Conservation (phyloP, 148 eudicot genomes). For the Diospyros lotus region DNA sequence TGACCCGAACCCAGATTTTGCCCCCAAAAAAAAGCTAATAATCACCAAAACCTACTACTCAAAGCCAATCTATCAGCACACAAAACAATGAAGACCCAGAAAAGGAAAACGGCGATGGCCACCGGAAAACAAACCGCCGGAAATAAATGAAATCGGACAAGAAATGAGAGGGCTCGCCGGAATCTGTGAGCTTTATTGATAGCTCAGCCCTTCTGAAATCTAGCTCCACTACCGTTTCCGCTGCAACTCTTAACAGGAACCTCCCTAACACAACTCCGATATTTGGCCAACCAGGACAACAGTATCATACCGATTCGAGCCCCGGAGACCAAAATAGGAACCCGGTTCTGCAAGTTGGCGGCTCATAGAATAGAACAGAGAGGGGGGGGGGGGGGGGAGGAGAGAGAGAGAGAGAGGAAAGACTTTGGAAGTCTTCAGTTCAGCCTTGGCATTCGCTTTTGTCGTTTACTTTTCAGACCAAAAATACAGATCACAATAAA, state of each 20-base stretch:
- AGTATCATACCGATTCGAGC: not conserved
- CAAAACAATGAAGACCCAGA: not conserved
- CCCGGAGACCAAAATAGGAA: not conserved
- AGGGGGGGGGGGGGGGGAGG: not conserved
- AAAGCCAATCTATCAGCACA: not conserved
- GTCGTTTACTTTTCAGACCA: not conserved
- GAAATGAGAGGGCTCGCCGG: not conserved
- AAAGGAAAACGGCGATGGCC: not conserved
- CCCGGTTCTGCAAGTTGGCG: not conserved
- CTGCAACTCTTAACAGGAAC: not conserved
- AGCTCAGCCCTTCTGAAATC: constrained; percentile 3
- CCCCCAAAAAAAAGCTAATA: not conserved
- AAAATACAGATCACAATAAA: not conserved
- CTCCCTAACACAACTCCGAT: not conserved
- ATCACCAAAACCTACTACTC: constrained; percentile 7
- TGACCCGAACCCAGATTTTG: constrained; percentile 16
- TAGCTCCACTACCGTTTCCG: not conserved
- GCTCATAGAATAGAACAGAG: not conserved
- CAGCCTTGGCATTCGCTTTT: not conserved
- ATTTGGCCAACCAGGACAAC: not conserved
- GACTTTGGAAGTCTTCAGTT: not conserved
- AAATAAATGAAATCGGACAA: not conserved
- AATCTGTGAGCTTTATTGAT: not conserved
- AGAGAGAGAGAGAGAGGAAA: not conserved
- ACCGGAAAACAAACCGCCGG: not conserved